Base-by-base conservation (phyloP, 805 yeast species). In the Pichia manshurica region DNA sequence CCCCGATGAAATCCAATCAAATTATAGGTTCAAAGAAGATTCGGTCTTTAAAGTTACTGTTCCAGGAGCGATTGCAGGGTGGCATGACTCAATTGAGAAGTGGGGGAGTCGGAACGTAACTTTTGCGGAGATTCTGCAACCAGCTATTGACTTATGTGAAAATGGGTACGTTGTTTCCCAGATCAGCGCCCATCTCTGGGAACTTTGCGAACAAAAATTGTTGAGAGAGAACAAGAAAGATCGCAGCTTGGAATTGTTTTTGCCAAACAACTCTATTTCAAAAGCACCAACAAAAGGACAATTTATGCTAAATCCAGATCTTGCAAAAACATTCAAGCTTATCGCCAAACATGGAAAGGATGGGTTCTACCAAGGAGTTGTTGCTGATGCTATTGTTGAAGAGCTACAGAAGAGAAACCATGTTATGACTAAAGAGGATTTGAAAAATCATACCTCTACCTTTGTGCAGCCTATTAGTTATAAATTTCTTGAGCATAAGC, bases 31-130 rank as follows among this genome's bases (percentile, higher is more conserved):
- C 28, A 78, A 78, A 0, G 56, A 56, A 12, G 66, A 67, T 28
- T 81, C 87, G 2, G 74, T 80, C 3, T 78, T 78, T 49, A 65
- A 83, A 0, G 77, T 82, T 7, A 82, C 81, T 44, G 89, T 85
- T 4, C 93, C 93, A 0, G 95, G 95, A 4, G 82, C 87, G 1
- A 73, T 84, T 42, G 87, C 87, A 5, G 91, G 87, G 0, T 86
- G 93, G 93, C 61, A 72, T 39, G 93, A 85, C 61, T 76, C 87
- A 3, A 66, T 75, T 34, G 80, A 77, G 37, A 68, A 64, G 49
- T 85, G 89, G 87, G 93, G 95, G 1, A 78, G 85, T 23, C 84
- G 85, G 2, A 77, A 77, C 7, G 78, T 85, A 12, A 56, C 79
- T 0, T 63, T 84, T 56, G 75, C 62, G 2, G 81, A 84, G 49